Evolutionary conservation across 139 green algal genomes (phyloP), one percentile per base, ranked within the genome.

Genomic region (Picochlorum sp.): DNA sequence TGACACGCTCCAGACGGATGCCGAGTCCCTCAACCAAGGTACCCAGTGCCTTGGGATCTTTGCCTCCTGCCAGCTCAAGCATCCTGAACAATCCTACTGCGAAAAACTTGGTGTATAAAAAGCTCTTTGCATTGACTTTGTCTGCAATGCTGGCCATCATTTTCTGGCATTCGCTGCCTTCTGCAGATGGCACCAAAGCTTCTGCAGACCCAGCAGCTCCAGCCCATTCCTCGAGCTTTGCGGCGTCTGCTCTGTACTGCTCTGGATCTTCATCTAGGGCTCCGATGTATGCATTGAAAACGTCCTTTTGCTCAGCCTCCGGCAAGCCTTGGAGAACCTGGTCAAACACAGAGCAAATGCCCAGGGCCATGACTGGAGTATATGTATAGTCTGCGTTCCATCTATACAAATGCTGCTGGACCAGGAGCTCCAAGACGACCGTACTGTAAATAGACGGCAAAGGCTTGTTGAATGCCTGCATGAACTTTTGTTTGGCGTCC

Each of bases 71-170:
- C 45, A 95, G 65, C 78, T 96, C 86, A 52, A 94, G 63, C 40
- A 91, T 61, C 29, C 88, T 72, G 79, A 96, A 96, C 13, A 96
- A 74, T 6, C 89, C 89, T 39, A 96, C 86, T 22, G 85, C 88
- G 35, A 95, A 91, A 65, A 95, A 95, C 50, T 87, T 87, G 65
- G 82, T 90, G 83, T 96, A 96, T 4, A 76, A 59, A 40, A 91
- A 88, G 20, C 78, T 78, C 13, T 1, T n/a, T 24, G 50, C 29
- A 35, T 65, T 69, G 4, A 53, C 36, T 7, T 74, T 64, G 29
- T 68, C 66, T 7, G 84, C 74, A 50, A 94, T 73, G 4, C 7
- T 20, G 4, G 75, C 82, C 58, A 96, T 72, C 5, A 65, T 64
- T 57, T 83, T 69, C 70, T 91, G 79, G 37, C 85, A 31, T 12